Conservation (phyloP, 257 asterid genomes). For the Scutellaria baicalensis region DNA sequence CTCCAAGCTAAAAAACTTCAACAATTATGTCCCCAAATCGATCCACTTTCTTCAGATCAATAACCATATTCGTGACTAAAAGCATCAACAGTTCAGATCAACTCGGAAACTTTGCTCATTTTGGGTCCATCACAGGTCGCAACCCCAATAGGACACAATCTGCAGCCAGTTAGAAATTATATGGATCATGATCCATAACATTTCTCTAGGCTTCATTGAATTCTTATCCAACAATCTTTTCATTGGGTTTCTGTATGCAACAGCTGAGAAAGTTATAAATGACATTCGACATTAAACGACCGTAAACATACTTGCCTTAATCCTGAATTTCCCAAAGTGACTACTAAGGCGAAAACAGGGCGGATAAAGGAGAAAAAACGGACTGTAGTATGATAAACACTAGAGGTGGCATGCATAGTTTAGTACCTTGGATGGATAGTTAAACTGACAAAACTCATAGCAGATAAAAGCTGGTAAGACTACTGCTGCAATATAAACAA, state of each 20-base stretch:
- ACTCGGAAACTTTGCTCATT: too few relatives aligned
- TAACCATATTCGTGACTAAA: too few relatives aligned
- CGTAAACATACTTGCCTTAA: not conserved
- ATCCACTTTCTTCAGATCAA: too few relatives aligned
- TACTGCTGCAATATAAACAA: not conserved
- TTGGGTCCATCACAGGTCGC: too few relatives aligned
- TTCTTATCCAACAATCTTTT: not conserved
- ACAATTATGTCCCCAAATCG: too few relatives aligned
- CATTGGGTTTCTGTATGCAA: not conserved
- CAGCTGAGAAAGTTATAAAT: not conserved
- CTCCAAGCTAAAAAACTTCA: too few relatives aligned
- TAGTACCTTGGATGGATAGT: not conserved
- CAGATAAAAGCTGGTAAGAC: not conserved
- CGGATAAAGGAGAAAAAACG: too few relatives aligned
- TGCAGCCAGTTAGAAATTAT: too few relatives aligned
- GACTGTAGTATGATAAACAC: not conserved
- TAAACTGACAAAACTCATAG: conserved; percentile 14
- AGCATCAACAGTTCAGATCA: too few relatives aligned
- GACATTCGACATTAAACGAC: not conserved
- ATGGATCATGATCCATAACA: too few relatives aligned
- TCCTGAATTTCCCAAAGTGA: not conserved
- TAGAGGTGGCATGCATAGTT: not conserved
- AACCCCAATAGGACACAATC: too few relatives aligned
- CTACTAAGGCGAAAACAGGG: not conserved
- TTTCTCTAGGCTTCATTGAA: not conserved